A percentile compares a stretch with the other conserved stretches of the same genome.
Conservation (phyloP, 495 filamentous ascomycete genomes). For the Cenococcum geophilum region DNA sequence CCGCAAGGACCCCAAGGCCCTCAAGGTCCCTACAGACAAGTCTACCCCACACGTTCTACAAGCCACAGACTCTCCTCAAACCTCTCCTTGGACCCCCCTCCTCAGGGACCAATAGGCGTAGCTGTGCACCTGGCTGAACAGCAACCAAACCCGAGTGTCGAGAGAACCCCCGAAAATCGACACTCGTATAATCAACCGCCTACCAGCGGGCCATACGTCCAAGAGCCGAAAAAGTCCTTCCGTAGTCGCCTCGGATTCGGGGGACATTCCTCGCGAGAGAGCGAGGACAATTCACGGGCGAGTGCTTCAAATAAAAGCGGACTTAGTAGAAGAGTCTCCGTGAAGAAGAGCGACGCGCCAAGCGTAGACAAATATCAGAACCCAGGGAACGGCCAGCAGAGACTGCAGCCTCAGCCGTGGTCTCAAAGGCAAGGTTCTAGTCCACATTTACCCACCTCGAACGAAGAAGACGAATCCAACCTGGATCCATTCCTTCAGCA, state of each 20-base stretch:
- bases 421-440: slow-evolving; percentile 22
- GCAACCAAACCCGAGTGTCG: slow-evolving; percentile 16
- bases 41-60: slow-evolving; percentile 18
- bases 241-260: slow-evolving; percentile 19
- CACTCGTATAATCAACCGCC: slow-evolving; percentile 27
- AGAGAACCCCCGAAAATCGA: slow-evolving; percentile 16
- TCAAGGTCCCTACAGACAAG: slow-evolving; percentile 22
- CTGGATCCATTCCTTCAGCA: slow-evolving; percentile 32
- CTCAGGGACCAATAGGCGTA: not conserved
- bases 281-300: slow-evolving; percentile 9
- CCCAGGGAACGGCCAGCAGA: slow-evolving; percentile 10
- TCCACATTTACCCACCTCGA: slow-evolving; percentile 26
- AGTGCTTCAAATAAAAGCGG: slow-evolving; percentile 19
- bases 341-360: slow-evolving; percentile 20
- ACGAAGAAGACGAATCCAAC: slow-evolving; percentile 32
- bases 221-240: slow-evolving; percentile 24
- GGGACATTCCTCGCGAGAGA: slow-evolving; percentile 14
- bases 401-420: slow-evolving; percentile 22
- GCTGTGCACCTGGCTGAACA: not conserved
- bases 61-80: slow-evolving; percentile 28
- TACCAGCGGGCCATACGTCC: not conserved
- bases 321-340: slow-evolving; percentile 21
- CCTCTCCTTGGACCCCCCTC: slow-evolving; percentile 26
- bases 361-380: slow-evolving; percentile 10
- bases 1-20: slow-evolving; percentile 12